Evolutionary conservation across 805 yeast species (phyloP), one percentile per base, ranked within the genome.

Genomic region (Saccharomycopsis fermentans): DNA sequence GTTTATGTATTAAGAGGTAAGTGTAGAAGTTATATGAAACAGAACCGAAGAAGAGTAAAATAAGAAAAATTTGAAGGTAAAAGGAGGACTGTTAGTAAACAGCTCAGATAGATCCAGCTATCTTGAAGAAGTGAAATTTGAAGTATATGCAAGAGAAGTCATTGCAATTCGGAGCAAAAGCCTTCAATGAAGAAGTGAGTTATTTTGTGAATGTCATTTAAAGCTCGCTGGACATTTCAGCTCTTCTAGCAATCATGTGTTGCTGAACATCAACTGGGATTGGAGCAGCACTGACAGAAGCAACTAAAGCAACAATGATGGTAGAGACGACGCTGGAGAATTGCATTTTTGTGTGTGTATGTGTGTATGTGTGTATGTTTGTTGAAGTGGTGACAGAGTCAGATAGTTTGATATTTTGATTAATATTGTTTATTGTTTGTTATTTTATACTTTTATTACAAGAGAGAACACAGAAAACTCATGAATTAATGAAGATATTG

Each of bases 231-330:
- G 52, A 58, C 24, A 39, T 35, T 29, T 53, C 52, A 40, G 36
- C 57, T 58, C 61, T 58, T 43, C 52, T 58, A 34, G 59, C 58
- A 32, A 61, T 29, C 27, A 61, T 47, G 8, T 27, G 21, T 54
- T 61, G 62, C 37, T 61, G 63, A 21, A 61, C 43, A 35, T 58
- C 54, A 19, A 58, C 40, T 32, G 63, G 63, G 39, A 61, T 61
- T 55, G 63, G 63, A 58, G 63, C 63, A 52, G 61, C 63, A 26
- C 26, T 34, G 24, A 55, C 55, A 34, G 61, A 40, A 24, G 60
- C 58, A 40, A 54, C 61, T 26, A 55, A 37, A 50, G 59, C 58
- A 26, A 55, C 55, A 21, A 58, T 43, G n/a, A 52, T 39, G 39
- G 58, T 51, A 34, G 62, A 34, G 47, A 52, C 47, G 55, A 54